Conservation (phyloP, 2,329 filamentous ascomycete species). For the Amylocarpus encephaloides region DNA sequence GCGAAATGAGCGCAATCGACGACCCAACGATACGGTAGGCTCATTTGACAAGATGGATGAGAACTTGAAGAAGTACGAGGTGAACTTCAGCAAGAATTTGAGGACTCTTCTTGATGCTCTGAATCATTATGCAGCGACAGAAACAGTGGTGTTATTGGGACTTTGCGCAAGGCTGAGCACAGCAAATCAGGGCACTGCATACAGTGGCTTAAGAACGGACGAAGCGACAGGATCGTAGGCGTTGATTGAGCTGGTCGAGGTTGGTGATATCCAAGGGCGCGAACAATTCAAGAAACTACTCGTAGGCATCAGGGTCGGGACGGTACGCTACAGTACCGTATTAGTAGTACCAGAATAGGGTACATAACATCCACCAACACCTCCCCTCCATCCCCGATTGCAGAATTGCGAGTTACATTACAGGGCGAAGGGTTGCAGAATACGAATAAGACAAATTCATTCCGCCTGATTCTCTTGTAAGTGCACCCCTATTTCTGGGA, state of each 20-base stretch:
- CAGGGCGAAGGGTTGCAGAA: too few relatives aligned
- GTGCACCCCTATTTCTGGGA: too few relatives aligned
- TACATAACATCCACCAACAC: too few relatives aligned
- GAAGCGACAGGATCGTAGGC: slow-evolving; percentile 39
- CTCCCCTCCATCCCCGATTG: too few relatives aligned
- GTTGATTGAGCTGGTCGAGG: slow-evolving; percentile 1
- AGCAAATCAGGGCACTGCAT: slow-evolving; percentile 70
- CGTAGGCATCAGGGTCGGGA: too few relatives aligned
- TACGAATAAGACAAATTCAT: too few relatives aligned
- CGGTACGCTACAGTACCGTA: too few relatives aligned
- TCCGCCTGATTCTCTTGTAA: too few relatives aligned
- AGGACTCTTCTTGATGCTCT: slow-evolving; percentile 91
- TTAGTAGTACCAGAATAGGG: too few relatives aligned
- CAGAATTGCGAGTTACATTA: too few relatives aligned
- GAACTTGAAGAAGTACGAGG: slow-evolving; percentile 84
- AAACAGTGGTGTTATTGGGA: slow-evolving; percentile 89
- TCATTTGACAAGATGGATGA: slow-evolving; percentile 56
- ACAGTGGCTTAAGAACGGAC: slow-evolving; percentile 52
- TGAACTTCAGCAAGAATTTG: slow-evolving; percentile 84
- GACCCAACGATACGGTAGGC: slow-evolving; percentile 31
- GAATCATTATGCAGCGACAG: slow-evolving; percentile 95
- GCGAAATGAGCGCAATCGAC: slow-evolving; percentile 28
- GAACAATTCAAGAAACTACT: too few relatives aligned
- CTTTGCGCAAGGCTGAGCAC: slow-evolving; percentile 78
- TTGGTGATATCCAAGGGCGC: slow-evolving; percentile 1